Conservation (phyloP, 345 rosid species). For the Raphanus raphanistrum region DNA sequence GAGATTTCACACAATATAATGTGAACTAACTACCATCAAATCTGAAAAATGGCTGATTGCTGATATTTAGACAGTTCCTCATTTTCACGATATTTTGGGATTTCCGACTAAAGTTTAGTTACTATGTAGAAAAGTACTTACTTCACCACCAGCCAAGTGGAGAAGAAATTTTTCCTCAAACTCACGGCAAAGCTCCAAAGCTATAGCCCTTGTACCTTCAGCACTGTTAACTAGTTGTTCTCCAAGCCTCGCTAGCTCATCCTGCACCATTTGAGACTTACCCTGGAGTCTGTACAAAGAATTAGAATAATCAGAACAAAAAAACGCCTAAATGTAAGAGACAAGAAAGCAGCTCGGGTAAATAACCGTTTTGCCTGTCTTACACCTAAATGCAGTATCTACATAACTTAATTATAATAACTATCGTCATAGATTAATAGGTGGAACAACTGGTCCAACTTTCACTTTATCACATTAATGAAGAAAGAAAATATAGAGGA, state of each 20-base stretch:
- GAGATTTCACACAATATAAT: not conserved
- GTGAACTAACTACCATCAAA: not conserved
- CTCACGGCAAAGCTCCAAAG: slow-evolving; percentile 98
- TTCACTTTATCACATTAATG: slow-evolving; percentile 9
- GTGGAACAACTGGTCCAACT: slow-evolving; percentile 10
- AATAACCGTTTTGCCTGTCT: not conserved
- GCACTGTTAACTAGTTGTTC: slow-evolving; percentile 77
- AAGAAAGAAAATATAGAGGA: slow-evolving; percentile 24
- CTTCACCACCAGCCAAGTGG: slow-evolving; percentile 90
- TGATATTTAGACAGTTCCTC: slow-evolving; percentile 8
- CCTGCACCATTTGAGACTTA: slow-evolving; percentile 80
- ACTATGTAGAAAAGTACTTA: slow-evolving; percentile 42
- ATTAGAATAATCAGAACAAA: not conserved
- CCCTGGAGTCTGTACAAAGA: slow-evolving; percentile 74
- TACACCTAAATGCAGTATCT: slow-evolving; percentile 4
- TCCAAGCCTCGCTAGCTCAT: slow-evolving; percentile 90
- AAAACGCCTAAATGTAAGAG: not conserved
- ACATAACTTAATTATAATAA: not conserved
- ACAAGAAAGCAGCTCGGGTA: slow-evolving; percentile 8
- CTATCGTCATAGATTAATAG: not conserved
- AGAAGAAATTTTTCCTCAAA: slow-evolving; percentile 96
- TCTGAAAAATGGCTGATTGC: slow-evolving; percentile 12
- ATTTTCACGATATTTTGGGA: not conserved
- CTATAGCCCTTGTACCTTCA: slow-evolving; percentile 96
- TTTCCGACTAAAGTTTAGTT: slow-evolving; percentile 7